phyloP scores from a whole-genome alignment of 495 filamentous ascomycete genomes.

The Stereocaulon alpinum region DNA sequence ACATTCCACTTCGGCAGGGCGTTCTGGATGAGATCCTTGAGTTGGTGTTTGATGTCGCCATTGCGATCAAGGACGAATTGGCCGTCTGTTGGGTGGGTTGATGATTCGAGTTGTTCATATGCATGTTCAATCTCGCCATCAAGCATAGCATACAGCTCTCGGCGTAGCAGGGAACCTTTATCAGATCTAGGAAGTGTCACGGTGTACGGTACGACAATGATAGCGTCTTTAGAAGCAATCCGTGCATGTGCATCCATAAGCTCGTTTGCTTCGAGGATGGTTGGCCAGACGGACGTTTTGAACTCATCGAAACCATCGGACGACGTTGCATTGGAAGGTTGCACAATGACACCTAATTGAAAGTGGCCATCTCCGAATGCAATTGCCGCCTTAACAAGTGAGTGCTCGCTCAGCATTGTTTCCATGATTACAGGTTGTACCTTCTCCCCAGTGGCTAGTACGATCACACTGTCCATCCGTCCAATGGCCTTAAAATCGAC shows the following conservation, averaged over 20 bases:
- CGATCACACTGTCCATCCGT: constrained; percentile 31
- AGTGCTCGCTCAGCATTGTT: constrained; percentile 17
- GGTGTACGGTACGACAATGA: constrained; percentile 23
- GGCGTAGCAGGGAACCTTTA: constrained; percentile 24
- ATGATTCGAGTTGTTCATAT: constrained; percentile 23
- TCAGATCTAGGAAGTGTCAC: constrained; percentile 24
- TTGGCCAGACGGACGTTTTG: constrained; percentile 25
- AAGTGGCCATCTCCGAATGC: constrained; percentile 29
- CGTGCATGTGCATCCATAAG: constrained; percentile 26
- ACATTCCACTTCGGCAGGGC: constrained; percentile 13
- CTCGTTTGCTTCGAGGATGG: constrained; percentile 18
- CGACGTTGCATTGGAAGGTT: constrained; percentile 12
- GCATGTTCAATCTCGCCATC: constrained; percentile 25
- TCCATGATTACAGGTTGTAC: constrained; percentile 28
- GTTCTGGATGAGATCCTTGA: constrained; percentile 19
- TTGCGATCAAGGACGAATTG: neutral
- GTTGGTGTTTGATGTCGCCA: constrained; percentile 11
- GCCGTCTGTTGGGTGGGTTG: neutral
- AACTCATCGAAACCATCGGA: constrained; percentile 10
- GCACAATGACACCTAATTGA: constrained; percentile 28
- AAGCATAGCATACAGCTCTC: constrained; percentile 10
- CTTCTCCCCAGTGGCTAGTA: constrained; percentile 33
- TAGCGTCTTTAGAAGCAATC: constrained; percentile 22
- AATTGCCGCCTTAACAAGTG: constrained; percentile 23
- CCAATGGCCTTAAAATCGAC: constrained; percentile 25